These are phyloP conservation scores for Actinidia arguta DNA, from an alignment of 179 eudicot genomes.

Conservation along the genomic window DNA sequence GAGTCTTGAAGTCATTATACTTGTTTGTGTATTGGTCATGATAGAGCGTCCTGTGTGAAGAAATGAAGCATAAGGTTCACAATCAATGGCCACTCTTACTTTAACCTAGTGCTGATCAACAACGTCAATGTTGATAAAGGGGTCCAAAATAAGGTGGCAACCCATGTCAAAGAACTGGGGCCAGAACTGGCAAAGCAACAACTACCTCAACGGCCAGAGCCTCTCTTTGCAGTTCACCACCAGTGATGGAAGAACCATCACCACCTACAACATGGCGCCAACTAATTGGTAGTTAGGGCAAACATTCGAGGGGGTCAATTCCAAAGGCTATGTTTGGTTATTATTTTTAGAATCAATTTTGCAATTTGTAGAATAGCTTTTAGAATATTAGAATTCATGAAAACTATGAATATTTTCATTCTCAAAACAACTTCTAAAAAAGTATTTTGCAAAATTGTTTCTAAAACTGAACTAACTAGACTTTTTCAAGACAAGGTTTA, in stretches of 20 bases:
- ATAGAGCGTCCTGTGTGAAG: slow-evolving; percentile 53
- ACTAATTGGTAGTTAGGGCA: slow-evolving; percentile 58
- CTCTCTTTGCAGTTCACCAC: slow-evolving; percentile 53
- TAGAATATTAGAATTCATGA: no score
- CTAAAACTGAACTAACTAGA: no score
- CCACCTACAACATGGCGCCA: slow-evolving; percentile 43
- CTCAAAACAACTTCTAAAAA: no score
- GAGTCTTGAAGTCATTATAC: no score
- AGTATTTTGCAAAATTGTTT: no score
- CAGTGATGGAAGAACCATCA: slow-evolving; percentile 49
- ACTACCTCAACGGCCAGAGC: slow-evolving; percentile 46
- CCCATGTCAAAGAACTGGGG: slow-evolving; percentile 69
- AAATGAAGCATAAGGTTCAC: slow-evolving; percentile 68
- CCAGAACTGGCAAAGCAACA: slow-evolving; percentile 63
- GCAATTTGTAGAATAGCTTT: no score
- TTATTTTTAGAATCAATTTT: no score
- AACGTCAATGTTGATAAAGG: slow-evolving; percentile 55
- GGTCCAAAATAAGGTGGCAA: slow-evolving; percentile 56
- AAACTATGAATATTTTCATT: no score
- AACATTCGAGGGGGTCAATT: slow-evolving; percentile 52
- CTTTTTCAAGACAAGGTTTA: not conserved
- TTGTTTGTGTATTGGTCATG: not conserved
- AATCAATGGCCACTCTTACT: slow-evolving; percentile 64
- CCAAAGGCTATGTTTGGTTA: not conserved
- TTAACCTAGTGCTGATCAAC: slow-evolving; percentile 55